Evolutionary conservation across 2,329 filamentous ascomycete genomes (phyloP).

Genomic region (Botryotinia calthae): DNA sequence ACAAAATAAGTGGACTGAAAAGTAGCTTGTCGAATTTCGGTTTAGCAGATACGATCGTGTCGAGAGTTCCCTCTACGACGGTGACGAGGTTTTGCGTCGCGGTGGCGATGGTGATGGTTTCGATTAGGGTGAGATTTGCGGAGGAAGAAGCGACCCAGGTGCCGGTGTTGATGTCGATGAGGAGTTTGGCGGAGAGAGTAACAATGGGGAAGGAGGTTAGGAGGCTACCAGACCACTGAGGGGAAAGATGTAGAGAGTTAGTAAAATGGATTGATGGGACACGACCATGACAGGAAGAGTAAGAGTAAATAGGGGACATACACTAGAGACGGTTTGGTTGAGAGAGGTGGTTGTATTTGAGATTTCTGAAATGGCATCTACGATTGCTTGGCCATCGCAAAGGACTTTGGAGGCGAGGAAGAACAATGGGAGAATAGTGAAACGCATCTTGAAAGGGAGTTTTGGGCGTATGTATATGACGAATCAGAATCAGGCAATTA

Average conservation of each 20-base stretch:
- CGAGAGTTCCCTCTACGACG: constrained; percentile 49
- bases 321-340: constrained; percentile 25
- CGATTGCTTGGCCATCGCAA: constrained; percentile 31
- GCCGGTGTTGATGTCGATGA: constrained; percentile 43
- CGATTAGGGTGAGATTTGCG: constrained; percentile 41
- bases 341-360: constrained; percentile 27
- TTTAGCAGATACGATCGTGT: constrained; percentile 37
- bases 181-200: constrained; percentile 40
- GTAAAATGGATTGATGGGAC: background rate
- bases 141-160: constrained; percentile 42
- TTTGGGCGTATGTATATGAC: background rate
- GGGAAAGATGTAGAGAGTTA: background rate
- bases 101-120: constrained; percentile 42
- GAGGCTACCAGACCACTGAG: constrained; percentile 1
- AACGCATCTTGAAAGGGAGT: constrained; percentile 22
- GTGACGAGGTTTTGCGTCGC: constrained; percentile 46
- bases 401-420: constrained; percentile 27
- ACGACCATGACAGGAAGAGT: too few relatives aligned
- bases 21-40: constrained; percentile 46
- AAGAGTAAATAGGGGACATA: background rate
- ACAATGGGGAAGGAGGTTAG: constrained; percentile 16
- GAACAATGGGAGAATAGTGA: constrained; percentile 23
- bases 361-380: constrained; percentile 29
- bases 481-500: too few relatives aligned
- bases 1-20: constrained; percentile 43